A percentile compares a stretch with the other conserved stretches of the same genome.
Conservation (phyloP, 2,329 filamentous ascomycete genomes). For the Fusarium lyarnte region DNA sequence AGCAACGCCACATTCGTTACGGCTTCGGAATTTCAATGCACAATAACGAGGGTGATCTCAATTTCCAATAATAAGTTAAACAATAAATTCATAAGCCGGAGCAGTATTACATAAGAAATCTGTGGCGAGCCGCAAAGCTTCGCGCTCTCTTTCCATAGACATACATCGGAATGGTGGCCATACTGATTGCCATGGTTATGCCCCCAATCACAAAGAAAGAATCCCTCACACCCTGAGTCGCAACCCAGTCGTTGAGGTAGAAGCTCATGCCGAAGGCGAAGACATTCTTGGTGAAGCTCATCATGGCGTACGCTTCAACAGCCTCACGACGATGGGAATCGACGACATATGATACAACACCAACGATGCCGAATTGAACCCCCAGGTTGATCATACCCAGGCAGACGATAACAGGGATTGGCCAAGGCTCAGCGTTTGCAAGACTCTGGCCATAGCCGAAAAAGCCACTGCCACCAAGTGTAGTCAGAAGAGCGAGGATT, state of each 20-base stretch:
- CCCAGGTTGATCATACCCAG: not conserved
- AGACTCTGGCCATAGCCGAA: not conserved
- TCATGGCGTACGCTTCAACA: not conserved
- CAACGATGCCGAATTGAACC: not conserved
- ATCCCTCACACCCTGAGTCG: not conserved
- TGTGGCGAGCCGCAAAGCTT: not conserved
- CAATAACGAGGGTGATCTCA: accelerated
- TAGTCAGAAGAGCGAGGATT: not conserved
- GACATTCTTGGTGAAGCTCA: constrained; percentile 1
- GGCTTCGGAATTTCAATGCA: not conserved
- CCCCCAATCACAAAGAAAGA: not conserved
- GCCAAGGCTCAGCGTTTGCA: not conserved
- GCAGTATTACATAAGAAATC: not conserved
- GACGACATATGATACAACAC: not conserved
- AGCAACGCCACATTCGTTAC: not conserved
- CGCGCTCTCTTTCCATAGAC: not conserved
- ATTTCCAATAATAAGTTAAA: too few species aligned
- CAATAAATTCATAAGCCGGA: too few species aligned
- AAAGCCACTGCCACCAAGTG: not conserved
- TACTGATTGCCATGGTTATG: accelerated
- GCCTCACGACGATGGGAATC: not conserved
- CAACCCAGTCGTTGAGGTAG: not conserved
- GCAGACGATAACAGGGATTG: not conserved
- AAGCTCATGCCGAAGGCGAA: not conserved
- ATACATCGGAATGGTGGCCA: not conserved